phyloP scores from a whole-genome alignment of 2,329 filamentous ascomycete genomes.

The Dactylellina leptospora region DNA sequence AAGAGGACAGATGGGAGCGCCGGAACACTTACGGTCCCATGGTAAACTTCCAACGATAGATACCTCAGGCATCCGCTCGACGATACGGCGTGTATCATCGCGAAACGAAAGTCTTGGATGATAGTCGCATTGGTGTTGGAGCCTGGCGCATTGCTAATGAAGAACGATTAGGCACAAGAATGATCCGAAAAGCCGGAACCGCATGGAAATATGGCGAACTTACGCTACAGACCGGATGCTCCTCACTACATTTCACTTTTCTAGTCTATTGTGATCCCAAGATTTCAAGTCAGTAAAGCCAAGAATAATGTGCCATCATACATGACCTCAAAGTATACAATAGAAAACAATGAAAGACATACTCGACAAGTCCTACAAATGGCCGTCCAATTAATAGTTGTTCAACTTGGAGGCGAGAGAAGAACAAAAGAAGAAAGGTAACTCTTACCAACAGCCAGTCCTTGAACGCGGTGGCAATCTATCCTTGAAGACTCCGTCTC shows the following conservation, averaged over 20 bases:
- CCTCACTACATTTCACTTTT: slow-evolving; percentile 68
- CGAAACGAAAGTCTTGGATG: slow-evolving; percentile 67
- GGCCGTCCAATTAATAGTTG: slow-evolving; percentile 54
- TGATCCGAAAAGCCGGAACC: slow-evolving; percentile 12
- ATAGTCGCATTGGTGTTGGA: slow-evolving; percentile 69
- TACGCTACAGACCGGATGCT: slow-evolving; percentile 66
- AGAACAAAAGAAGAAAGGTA: slow-evolving; percentile 11
- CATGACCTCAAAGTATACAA: slow-evolving; percentile 13
- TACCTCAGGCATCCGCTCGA: slow-evolving; percentile 66
- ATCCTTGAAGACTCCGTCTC: slow-evolving; percentile 36
- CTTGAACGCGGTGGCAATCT: slow-evolving; percentile 58
- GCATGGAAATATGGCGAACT: slow-evolving; percentile 54
- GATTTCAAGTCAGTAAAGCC: too few relatives aligned
- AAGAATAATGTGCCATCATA: too few relatives aligned
- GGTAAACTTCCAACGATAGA: slow-evolving; percentile 65
- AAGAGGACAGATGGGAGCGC: slow-evolving; percentile 26
- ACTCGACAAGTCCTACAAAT: slow-evolving; percentile 56
- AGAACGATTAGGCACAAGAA: background rate
- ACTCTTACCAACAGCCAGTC: slow-evolving; percentile 58
- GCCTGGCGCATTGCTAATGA: slow-evolving; percentile 65
- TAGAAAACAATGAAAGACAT: slow-evolving; percentile 45
- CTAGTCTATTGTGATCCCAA: slow-evolving; percentile 55
- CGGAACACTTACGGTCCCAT: slow-evolving; percentile 66
- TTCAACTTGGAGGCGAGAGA: slow-evolving; percentile 33
- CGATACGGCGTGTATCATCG: slow-evolving; percentile 65